Evolutionary conservation across 192 early-diverging fungal genomes (phyloP).

Genomic region (Backusella tuberculispora): DNA sequence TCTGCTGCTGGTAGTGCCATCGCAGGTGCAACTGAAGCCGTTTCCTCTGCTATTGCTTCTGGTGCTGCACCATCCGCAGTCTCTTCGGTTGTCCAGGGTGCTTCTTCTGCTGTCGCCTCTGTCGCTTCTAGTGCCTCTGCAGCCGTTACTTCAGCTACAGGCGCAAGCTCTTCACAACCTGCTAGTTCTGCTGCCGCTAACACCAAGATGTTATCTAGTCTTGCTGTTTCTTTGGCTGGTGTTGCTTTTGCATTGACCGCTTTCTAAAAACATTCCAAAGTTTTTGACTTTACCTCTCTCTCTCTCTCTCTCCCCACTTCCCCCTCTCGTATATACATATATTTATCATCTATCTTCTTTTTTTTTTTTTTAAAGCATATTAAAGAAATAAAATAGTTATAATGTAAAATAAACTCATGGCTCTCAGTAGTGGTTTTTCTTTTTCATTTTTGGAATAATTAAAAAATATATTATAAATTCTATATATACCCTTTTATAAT

Average conservation of each 20-base stretch:
- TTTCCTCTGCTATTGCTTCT: neutral
- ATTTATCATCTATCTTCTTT: neutral
- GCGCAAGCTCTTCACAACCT: neutral
- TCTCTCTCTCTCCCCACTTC: too few species aligned
- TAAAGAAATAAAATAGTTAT: conserved; percentile 11
- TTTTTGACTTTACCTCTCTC: neutral
- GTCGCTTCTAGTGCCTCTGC: neutral
- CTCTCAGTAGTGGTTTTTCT: too few species aligned
- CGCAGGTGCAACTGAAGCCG: neutral
- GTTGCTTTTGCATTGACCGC: neutral
- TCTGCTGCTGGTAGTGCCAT: conserved; percentile 14
- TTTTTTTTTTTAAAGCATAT: neutral
- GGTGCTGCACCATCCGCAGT: conserved; percentile 14
- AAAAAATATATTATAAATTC: too few species aligned
- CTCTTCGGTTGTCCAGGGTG: neutral
- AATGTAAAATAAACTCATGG: neutral
- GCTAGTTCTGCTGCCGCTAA: neutral
- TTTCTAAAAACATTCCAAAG: neutral
- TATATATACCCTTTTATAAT: too few species aligned
- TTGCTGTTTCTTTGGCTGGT: neutral
- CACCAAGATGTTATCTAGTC: neutral
- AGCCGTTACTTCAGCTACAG: neutral
- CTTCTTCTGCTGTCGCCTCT: neutral
- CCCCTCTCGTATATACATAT: neutral
- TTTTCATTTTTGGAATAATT: too few species aligned